Base-by-base conservation (phyloP, 106 monocot species). In the Phalaenopsis aphrodite region DNA sequence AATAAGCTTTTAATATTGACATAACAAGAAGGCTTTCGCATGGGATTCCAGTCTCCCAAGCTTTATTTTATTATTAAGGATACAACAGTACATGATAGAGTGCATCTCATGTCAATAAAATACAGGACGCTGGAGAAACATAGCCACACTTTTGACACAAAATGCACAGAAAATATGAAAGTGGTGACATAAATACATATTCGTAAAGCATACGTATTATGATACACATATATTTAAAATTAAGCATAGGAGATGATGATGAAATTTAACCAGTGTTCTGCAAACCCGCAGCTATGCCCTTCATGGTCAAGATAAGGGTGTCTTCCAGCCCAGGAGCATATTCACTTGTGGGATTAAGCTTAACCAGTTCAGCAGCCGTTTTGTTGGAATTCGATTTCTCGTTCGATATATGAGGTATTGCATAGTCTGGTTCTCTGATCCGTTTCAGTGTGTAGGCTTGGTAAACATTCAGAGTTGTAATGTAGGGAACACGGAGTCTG, bases 261-360 rank as follows among this genome's bases (percentile, higher is more conserved):
- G 18, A 17, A 38, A 80, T 49, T 81, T 85, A 95, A 81, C 95
- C 95, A 1, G 95, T 95, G 82, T 95, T 95, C 84, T 93, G 93
- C 95, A 95, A 79, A 39, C 95, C 95, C 21, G 95, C 93, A 78
- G 95, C 95, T 75, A 95, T 89, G 78, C 95, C 95, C 88, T 95
- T 95, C 95, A 95, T 95, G 72, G 95, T 95, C 82, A 95, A 76
- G 73, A 95, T 95, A 55, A 95, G 85, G 24, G 95, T 95, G 79
- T 95, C 95, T 79, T 95, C 95, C 18, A 95, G 72, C 14, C 95
- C 95, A 64, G 93, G 95, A 19, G 91, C 89, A 52, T 95, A 95
- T 8, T 95, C 95, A 19, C 95, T 93, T 42, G 84, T 86, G 9
- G 95, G 95, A 77, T 95, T 95, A 72, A 95, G 86, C 79, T 89